These are phyloP conservation scores for Patellifolia procumbens DNA, from an alignment of 179 eudicot species.

Conservation along the genomic window DNA sequence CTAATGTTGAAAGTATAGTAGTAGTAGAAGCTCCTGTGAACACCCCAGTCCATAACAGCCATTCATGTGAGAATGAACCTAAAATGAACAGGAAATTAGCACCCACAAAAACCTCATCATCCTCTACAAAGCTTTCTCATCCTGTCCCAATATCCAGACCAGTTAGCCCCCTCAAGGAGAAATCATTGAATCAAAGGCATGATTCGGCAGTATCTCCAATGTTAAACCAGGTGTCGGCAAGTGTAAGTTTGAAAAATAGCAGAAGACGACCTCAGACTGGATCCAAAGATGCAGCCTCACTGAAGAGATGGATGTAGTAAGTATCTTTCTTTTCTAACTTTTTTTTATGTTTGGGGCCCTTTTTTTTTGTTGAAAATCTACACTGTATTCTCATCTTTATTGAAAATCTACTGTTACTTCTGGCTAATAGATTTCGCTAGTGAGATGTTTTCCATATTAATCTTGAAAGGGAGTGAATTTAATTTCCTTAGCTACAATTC, in stretches of 20 bases:
- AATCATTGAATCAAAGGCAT: slow-evolving; percentile 51
- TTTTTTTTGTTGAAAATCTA: no score
- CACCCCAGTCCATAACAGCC: slow-evolving; percentile 19
- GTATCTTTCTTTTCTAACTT: not conserved
- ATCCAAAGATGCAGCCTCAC: slow-evolving; percentile 40
- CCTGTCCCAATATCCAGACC: slow-evolving; percentile 38
- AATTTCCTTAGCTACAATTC: no score
- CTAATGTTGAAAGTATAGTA: slow-evolving; percentile 33
- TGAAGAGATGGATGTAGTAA: slow-evolving; percentile 68
- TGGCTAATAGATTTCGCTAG: no score
- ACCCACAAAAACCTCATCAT: slow-evolving; percentile 23
- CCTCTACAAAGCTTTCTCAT: slow-evolving; percentile 29
- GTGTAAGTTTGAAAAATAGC: slow-evolving; percentile 36
- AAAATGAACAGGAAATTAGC: slow-evolving; percentile 35
- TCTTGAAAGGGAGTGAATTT: no score
- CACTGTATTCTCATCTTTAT: no score
- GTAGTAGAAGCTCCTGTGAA: slow-evolving; percentile 4
- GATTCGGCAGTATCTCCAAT: slow-evolving; percentile 27
- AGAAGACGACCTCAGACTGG: slow-evolving; percentile 47
- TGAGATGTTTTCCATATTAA: no score
- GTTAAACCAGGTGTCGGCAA: slow-evolving; percentile 32
- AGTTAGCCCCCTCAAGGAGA: slow-evolving; percentile 62
- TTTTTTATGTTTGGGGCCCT: no score
- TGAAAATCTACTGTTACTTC: no score
- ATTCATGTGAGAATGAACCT: slow-evolving; percentile 23